Evolutionary conservation across 2,329 filamentous ascomycete species (phyloP), one percentile per base, ranked within the genome.

Genomic region (Curvularia spicifera): DNA sequence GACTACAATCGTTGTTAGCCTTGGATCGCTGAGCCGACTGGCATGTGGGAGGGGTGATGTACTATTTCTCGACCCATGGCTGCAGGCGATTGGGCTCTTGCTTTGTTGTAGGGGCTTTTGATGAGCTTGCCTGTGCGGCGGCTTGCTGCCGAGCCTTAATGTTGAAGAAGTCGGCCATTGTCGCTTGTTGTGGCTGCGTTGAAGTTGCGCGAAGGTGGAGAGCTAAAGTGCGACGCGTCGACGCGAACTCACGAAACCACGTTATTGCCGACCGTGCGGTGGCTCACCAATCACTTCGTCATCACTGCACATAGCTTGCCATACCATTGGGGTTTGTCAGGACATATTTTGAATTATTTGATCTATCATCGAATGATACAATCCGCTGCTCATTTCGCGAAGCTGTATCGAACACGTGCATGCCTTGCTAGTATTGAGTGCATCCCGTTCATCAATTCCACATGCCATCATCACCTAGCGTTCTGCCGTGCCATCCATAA

Each of bases 21-120:
- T 29, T 35, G 37, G 12, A 28, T 18, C n/a, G 24, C 51, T 37
- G 26, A 51, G 47, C 24, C 43, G 40, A 24, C 20, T 12, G 24
- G 1, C 35, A 20, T 26, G 42, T 13, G 47, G 15, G 42, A 8
- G 47, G 15, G 39, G 37, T 9, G 62, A 20, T 75, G 56, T 82
- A 97, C 94, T 97, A 98, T 91, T 98, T 98, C 82, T 98, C 95
- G 52, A 98, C 94, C 95, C 95, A 99, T 71, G 95, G 95, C 73
- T 97, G 94, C 67, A 88, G 83, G 71, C 85, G 85, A 66, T 84
- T 84, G 29, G 82, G 82, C 59, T 90, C 87, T 73, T 86, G 89
- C 71, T 82, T 84, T 57, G 81, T 78, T 31, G 81, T 84, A 64
- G 88, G 84, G 53, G 83, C 78, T 78, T 94, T 96, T 52, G 84